These are phyloP conservation scores for Trichoderma atroviride DNA, from an alignment of 2,329 filamentous ascomycete species.

Conservation along the genomic window DNA sequence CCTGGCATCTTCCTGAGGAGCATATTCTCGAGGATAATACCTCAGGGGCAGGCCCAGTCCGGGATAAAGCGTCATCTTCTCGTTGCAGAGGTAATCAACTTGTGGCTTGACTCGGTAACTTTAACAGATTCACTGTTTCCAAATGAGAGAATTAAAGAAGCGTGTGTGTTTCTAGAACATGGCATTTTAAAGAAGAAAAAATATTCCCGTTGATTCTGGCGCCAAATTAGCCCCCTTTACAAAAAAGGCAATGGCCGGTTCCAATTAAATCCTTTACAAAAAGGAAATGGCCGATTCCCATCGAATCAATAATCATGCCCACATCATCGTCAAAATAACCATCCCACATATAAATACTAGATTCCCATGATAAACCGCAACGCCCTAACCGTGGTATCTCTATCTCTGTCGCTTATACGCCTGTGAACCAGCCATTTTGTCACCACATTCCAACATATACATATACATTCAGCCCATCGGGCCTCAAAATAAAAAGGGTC, in stretches of 20 bases:
- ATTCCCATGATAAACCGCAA: slow-evolving; percentile 35
- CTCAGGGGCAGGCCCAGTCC: not conserved
- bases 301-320: slow-evolving; percentile 2
- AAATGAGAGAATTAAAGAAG: no score
- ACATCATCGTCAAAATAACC: not conserved
- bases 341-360: slow-evolving; percentile 9
- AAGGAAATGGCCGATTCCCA: not conserved
- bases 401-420: slow-evolving; percentile 37
- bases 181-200: no score
- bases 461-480: slow-evolving; percentile 26
- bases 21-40: not conserved
- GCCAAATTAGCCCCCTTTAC: no score
- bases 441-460: slow-evolving; percentile 15
- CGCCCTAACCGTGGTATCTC: slow-evolving; percentile 47
- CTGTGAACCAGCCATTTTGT: not conserved
- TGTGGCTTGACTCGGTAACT: not conserved
- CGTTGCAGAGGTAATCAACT: not conserved
- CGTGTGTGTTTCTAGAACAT: no score
- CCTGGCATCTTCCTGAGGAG: not conserved
- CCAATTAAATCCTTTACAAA: no score
- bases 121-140: not conserved
- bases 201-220: no score
- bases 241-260: not conserved
- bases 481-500: not conserved
- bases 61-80: not conserved